These are phyloP conservation scores for Carallia pectinifolia DNA, from an alignment of 345 rosid genomes.

Conservation along the genomic window DNA sequence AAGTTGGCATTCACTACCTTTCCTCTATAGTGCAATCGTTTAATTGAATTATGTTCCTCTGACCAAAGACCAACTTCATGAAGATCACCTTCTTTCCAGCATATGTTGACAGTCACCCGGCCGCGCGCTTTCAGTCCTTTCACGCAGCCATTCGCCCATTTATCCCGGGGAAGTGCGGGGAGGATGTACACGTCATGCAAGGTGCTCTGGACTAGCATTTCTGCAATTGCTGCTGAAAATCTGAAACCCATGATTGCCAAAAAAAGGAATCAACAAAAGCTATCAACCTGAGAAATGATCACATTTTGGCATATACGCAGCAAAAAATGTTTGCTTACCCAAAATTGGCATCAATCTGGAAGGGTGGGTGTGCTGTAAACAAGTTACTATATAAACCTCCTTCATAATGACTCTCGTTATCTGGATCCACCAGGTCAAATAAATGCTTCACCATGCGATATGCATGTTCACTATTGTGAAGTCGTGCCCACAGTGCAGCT, in stretches of 20 bases:
- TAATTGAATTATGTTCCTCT: conserved; percentile 32
- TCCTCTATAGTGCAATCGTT: conserved; percentile 56
- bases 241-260: conserved; percentile 29
- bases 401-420: conserved; percentile 48
- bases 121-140: conserved; percentile 85
- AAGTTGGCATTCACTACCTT: conserved; percentile 32
- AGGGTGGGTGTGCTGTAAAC: conserved; percentile 94
- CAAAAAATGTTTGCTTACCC: conserved; percentile 51
- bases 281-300: background rate
- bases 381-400: conserved; percentile 90
- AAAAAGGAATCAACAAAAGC: background rate
- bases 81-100: conserved; percentile 79
- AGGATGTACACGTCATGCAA: conserved; percentile 63
- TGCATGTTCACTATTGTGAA: conserved; percentile 65
- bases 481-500: conserved; percentile 82
- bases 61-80: conserved; percentile 58
- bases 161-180: conserved; percentile 75
- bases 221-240: conserved; percentile 71
- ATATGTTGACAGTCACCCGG: conserved; percentile 56
- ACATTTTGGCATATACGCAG: background rate
- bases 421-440: conserved; percentile 75
- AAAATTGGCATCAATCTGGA: conserved; percentile 95
- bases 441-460: conserved; percentile 73
- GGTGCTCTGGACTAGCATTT: conserved; percentile 89
- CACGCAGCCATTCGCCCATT: conserved; percentile 71